Evolutionary conservation across 805 yeast genomes (phyloP), one percentile per base, ranked within the genome.

Genomic region (Dipodascus geniculatus): DNA sequence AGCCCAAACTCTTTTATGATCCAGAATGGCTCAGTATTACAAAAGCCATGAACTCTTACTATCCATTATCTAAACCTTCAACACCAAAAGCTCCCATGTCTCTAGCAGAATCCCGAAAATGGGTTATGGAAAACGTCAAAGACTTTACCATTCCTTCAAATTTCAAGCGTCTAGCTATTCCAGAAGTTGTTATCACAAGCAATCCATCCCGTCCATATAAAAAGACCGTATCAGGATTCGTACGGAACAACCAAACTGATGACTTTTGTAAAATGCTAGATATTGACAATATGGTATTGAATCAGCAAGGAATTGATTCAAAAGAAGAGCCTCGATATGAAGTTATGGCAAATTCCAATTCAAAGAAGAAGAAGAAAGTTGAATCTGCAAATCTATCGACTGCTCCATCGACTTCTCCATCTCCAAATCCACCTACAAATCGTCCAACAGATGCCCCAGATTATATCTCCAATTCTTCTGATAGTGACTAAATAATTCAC

Each of bases 11-110:
- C 16, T 48, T 44, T 14, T 68, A 67, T 51, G 72, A 68, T 48
- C 63, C 70, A 2, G 72, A 68, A 48, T 68, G 72, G 72, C 61
- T 68, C 11, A 68, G 71, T 3, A 65, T 69, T 16, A 59, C 64
- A 1, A 54, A 65, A 33, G 65, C 62, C 16, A 56, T 59, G 53
- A 52, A 63, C 51, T 50, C 57, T 14, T 64, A 56, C 48, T 60
- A 57, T 22, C 35, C 51, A 17, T 20, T 47, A 20, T 22, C 49
- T 47, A 22, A 47, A 22, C n/a, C 22, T n/a, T 24, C 49, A 9
- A 11, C 28, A n/a, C 24, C 42, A 11, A 55, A 47, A 1, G 48
- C 62, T 11, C 16, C 42, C 24, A 28, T 33, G 17, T 19, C 47
- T n/a, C 54, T 67, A 6, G 49, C 51, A 20, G 51, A 51, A 20